Conservation (phyloP, 306 rosid genomes). For the Dryas octopetala region DNA sequence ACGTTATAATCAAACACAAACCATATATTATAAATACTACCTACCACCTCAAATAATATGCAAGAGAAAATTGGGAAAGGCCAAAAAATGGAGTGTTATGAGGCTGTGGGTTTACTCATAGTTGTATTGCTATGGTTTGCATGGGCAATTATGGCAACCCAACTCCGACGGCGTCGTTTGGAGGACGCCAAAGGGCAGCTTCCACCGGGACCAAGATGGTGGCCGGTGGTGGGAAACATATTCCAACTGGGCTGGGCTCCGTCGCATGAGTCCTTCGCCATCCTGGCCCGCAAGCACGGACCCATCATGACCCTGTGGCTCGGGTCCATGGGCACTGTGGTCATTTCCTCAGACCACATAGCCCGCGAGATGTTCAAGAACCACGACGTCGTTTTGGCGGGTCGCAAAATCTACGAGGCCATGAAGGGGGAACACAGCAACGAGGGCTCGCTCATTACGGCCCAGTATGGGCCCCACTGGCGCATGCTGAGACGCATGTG, state of each 20-base stretch:
- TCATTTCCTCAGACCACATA: slow-evolving; percentile 53
- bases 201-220: slow-evolving; percentile 80
- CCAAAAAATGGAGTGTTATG: slow-evolving; percentile 34
- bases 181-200: slow-evolving; percentile 33
- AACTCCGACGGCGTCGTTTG: slow-evolving; percentile 12
- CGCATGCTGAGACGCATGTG: slow-evolving; percentile 59
- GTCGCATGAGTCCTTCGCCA: slow-evolving; percentile 63
- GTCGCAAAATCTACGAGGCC: slow-evolving; percentile 75
- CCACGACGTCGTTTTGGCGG: slow-evolving; percentile 61
- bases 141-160: slow-evolving; percentile 5
- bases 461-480: slow-evolving; percentile 82
- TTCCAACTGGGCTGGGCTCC: slow-evolving; percentile 62
- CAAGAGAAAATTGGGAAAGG: not conserved
- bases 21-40: not conserved
- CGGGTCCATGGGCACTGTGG: slow-evolving; percentile 83
- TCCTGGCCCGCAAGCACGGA: slow-evolving; percentile 56
- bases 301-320: slow-evolving; percentile 80
- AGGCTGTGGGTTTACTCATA: slow-evolving; percentile 21
- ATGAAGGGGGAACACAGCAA: slow-evolving; percentile 62
- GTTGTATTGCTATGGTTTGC: slow-evolving; percentile 33
- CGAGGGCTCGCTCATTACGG: slow-evolving; percentile 67
- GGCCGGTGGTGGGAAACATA: slow-evolving; percentile 77
- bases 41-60: not conserved
- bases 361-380: slow-evolving; percentile 69
- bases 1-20: not conserved